Base-by-base conservation (phyloP, 352 stramenopile species). In the Plasmopara viticola region DNA sequence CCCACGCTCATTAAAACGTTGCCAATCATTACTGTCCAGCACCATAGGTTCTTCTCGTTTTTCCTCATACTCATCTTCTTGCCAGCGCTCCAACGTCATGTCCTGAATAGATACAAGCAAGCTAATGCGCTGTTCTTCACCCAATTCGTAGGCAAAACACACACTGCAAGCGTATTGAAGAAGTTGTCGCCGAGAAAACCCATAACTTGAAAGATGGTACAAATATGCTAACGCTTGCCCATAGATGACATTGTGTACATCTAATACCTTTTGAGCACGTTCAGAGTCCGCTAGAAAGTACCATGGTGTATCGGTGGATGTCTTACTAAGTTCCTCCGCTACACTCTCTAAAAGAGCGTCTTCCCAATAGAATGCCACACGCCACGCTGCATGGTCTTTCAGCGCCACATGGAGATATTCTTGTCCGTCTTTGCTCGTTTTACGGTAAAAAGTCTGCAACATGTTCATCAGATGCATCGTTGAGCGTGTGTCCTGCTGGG, bases 391-490 rank as follows among this genome's bases (percentile, higher is more conserved):
- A 52, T 93, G 83, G 28, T 79, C 60, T 35, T 68, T 56, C 12
- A 93, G 45, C 15, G 66, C 42, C 14, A 60, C 60, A 9, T 86
- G 72, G 15, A 93, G 54, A 52, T 82, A 93, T 17, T 81, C 71
- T 47, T 90, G 83, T 13, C 58, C 53, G 9, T 65, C 58, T 37
- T 79, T 78, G 37, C 58, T 71, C 12, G 43, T 68, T 38, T 58
- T 54, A 12, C 64, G 63, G 46, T 90, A 87, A 38, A 93, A 93
- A 2, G 83, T 93, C 56, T 93, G 83, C 15, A 86, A 51, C 79
- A 93, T 82, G 55, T 93, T 90, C 79, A 93, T 90, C 4, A 93
- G 60, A 18, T 78, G 68, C 48, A 84, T 87, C 51, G 71, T 81
- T 0, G 66, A 84, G 20, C 70, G 76, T 12, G 64, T 87, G 50